Conservation (phyloP, 2,329 filamentous ascomycete genomes). For the Ophiostoma triangulosporum region DNA sequence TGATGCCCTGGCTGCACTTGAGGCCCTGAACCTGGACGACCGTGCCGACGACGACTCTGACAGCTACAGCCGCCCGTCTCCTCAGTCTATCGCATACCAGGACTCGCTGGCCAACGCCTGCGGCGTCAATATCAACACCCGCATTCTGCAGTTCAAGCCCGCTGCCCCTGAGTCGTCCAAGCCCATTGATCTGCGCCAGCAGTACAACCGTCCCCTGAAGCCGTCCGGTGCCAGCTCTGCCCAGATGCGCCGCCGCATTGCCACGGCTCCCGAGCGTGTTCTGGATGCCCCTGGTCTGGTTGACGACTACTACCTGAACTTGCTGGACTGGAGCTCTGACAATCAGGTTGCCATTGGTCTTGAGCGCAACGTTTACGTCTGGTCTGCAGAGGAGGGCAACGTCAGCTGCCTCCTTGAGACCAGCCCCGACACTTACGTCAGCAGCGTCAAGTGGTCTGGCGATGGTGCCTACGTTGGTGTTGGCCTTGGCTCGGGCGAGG, state of each 20-base stretch:
- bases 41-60: slow-evolving; percentile 55
- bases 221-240: slow-evolving; percentile 58
- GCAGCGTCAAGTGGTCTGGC: slow-evolving; percentile 96
- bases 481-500: slow-evolving; percentile 85
- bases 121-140: slow-evolving; percentile 83
- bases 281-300: slow-evolving; percentile 91
- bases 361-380: slow-evolving; percentile 94
- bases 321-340: slow-evolving; percentile 93
- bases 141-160: slow-evolving; percentile 96
- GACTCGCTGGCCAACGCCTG: slow-evolving; percentile 17
- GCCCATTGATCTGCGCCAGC: slow-evolving; percentile 90
- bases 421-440: slow-evolving; percentile 81
- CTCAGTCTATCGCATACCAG: slow-evolving; percentile 50
- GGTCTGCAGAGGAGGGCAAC: slow-evolving; percentile 87
- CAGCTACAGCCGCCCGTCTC: slow-evolving; percentile 64
- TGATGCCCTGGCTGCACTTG: slow-evolving; percentile 65
- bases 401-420: slow-evolving; percentile 86
- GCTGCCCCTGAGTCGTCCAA: slow-evolving; percentile 96
- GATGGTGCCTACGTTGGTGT: slow-evolving; percentile 95
- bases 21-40: slow-evolving; percentile 58
- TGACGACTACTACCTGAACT: slow-evolving; percentile 98
- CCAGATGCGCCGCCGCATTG: slow-evolving; percentile 81
- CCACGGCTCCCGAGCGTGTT: slow-evolving; percentile 89
- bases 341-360: slow-evolving; percentile 98
- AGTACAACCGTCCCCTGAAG: slow-evolving; percentile 95